Evolutionary conservation across 1,284 basidiomycete species (phyloP), one percentile per base, ranked within the genome.

Genomic region (Ceratobasidium sp.): DNA sequence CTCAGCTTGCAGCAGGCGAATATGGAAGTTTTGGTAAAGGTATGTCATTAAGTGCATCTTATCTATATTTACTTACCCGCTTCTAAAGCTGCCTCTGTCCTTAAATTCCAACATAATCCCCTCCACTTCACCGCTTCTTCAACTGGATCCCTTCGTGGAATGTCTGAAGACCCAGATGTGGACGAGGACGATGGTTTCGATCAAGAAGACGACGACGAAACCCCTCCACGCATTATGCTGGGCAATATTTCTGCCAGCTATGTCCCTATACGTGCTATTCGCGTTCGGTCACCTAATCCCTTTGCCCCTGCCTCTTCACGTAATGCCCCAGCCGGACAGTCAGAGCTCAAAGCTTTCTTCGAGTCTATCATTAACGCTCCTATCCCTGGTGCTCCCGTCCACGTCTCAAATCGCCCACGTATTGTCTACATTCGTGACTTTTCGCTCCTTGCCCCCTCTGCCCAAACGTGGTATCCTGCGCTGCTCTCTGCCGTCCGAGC

Each of bases 381-480:
- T 28, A 68, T 77, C 10, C 76, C 79, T 6, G 15, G 72, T 3
- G 40, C 75, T 18, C 40, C 68, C 6, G 39, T 42, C 39, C 78
- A 39, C 40, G 33, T 18, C 42, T 80, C 82, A 64, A 81, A 81
- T 73, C 86, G 88, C 77, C 92, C 93, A 12, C 91, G 95, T n/a
- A 89, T 97, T 10, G 89, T 97, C 69, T 94, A 96, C 81, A 88
- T 97, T 72, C 92, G 94, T 77, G 94, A 96, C 83, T 94, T 93
- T 80, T 88, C 91, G 5, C 93, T 91, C 0, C 90, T 97, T 76
- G 91, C 93, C 0, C 85, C 91, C 3, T 91, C 93, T 5, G 91
- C 94, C 9, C 87, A 91, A 1, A 86, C 88, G 0, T 96, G 96
- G 95, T 97, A 94, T 83, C 91, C 94, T 3, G 88, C 92, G 44